Percentiles rank a stretch among this genome's conserved stretches.
phyloP scores from a whole-genome alignment of 371 early-diverging fungal species.

The Mucor circinelloides region DNA sequence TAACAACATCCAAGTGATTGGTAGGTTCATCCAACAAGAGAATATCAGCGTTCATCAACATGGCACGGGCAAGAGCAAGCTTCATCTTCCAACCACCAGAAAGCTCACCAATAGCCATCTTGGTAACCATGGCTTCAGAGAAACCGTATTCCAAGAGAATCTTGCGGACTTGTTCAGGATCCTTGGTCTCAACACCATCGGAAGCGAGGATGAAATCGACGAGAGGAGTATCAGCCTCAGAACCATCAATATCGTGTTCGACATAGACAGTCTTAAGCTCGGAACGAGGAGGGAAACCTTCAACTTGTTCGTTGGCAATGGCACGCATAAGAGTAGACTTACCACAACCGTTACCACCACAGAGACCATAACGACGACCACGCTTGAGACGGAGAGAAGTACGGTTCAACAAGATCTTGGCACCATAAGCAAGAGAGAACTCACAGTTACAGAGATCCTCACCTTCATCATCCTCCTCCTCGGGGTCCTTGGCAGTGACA shows the following conservation, averaged over 20 bases:
- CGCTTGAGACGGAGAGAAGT: conserved; percentile 74
- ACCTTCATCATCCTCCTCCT: conserved; percentile 65
- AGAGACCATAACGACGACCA: conserved; percentile 83
- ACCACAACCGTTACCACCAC: conserved; percentile 88
- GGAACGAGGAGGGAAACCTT: conserved; percentile 77
- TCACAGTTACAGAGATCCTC: conserved; percentile 82
- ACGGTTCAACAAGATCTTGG: conserved; percentile 80
- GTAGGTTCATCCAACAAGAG: no score
- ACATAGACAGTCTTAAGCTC: conserved; percentile 73
- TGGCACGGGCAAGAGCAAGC: no score
- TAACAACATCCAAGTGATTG: no score
- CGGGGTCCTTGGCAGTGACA: conserved; percentile 35
- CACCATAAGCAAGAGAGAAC: conserved; percentile 83
- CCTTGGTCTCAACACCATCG: conserved; percentile 55
- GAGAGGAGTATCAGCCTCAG: conserved; percentile 66
- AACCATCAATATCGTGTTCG: conserved; percentile 80
- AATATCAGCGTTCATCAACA: no score
- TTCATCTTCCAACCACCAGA: no score
- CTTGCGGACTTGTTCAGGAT: conserved; percentile 54
- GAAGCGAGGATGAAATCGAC: conserved; percentile 68
- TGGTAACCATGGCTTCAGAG: conserved; percentile 64
- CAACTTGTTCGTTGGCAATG: conserved; percentile 74
- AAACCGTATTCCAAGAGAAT: conserved; percentile 72
- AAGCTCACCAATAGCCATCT: conserved; percentile 70
- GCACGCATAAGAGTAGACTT: conserved; percentile 89